Evolutionary conservation across 1,139 yeast genomes (phyloP), one percentile per base, ranked within the genome.

Genomic region (Hemisphaericaspora xylofermentans): DNA sequence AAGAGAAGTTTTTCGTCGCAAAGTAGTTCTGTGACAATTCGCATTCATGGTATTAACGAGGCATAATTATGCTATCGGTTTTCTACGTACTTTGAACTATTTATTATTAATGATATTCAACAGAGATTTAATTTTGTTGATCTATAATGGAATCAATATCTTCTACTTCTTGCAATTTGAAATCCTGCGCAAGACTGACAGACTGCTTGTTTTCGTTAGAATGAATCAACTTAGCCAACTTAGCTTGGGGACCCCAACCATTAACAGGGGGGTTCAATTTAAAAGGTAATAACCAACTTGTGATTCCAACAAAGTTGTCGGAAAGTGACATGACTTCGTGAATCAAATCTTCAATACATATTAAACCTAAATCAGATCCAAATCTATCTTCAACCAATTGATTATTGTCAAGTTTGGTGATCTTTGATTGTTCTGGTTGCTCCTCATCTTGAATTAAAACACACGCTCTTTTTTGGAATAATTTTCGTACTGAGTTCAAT

Each of bases 311-410:
- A 65, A 85, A 85, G 49, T 74, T 67, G 27, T 79, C 86, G 19
- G 88, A 84, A 51, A 84, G 57, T 15, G 80, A 62, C 30, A 70
- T 73, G 43, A 85, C 71, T 61, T 85, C 93, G 57, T 82, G 88
- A 43, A 85, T 77, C 44, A 85, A 71, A 62, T 85, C 95, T 64
- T 85, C 94, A 32, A 83, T 76, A 77, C 95, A 85, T 50, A 85
- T 80, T 48, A 83, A 69, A 14, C 93, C 93, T 43, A 71, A 65
- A 29, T 80, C 80, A 36, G 66, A 71, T 25, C 87, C 91, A 47
- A 85, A 71, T 56, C 72, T 68, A 53, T 84, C 89, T 65, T 85
- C 95, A 38, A 85, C 84, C 34, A 80, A 64, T 52, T 79, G 82
- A 66, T 85, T 85, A 62, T 83, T 88, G 58, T 84, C 86, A 53